A percentile compares a stretch with the other conserved stretches of the same genome.
phyloP scores from a whole-genome alignment of 768 basidiomycete genomes.

The Lactarius sanguifluus region DNA sequence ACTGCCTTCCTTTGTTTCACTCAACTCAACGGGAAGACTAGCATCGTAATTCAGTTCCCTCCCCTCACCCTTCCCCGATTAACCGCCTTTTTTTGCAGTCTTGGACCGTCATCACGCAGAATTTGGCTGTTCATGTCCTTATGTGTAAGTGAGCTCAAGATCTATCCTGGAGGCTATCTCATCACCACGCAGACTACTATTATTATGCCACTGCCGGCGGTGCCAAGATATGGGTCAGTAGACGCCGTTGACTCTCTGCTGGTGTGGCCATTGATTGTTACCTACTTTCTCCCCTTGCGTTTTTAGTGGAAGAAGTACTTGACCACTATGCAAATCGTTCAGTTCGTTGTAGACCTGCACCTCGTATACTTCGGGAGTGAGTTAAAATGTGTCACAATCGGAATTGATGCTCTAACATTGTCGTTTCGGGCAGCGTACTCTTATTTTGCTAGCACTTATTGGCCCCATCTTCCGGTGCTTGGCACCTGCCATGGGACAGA shows the following conservation, averaged over 20 bases:
- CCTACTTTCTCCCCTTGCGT: neutral
- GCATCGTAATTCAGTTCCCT: slow-evolving; percentile 54
- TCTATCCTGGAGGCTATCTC: neutral
- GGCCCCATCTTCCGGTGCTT: slow-evolving; percentile 58
- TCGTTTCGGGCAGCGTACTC: slow-evolving; percentile 57
- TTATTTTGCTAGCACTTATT: slow-evolving; percentile 68
- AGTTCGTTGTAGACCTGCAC: slow-evolving; percentile 91
- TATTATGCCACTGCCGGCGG: slow-evolving; percentile 99
- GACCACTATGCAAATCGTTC: slow-evolving; percentile 93
- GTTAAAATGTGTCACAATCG: slow-evolving; percentile 38
- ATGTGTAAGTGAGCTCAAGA: slow-evolving; percentile 74
- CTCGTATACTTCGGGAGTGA: slow-evolving; percentile 93
- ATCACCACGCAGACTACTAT: slow-evolving; percentile 77
- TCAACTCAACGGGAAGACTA: slow-evolving; percentile 93
- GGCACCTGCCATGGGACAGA: slow-evolving; percentile 90
- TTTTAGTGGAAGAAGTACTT: slow-evolving; percentile 97
- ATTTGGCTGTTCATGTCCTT: slow-evolving; percentile 90
- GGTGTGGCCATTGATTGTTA: neutral
- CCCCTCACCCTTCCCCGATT: neutral
- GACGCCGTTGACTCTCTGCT: neutral
- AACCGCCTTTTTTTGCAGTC: slow-evolving; percentile 52
- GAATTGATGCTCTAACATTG: neutral
- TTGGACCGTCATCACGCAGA: slow-evolving; percentile 92
- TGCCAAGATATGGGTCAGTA: slow-evolving; percentile 87
- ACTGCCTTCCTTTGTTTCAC: slow-evolving; percentile 93